Base-by-base conservation (phyloP, 192 early-diverging fungal species). In the Backusella tuberculispora region DNA sequence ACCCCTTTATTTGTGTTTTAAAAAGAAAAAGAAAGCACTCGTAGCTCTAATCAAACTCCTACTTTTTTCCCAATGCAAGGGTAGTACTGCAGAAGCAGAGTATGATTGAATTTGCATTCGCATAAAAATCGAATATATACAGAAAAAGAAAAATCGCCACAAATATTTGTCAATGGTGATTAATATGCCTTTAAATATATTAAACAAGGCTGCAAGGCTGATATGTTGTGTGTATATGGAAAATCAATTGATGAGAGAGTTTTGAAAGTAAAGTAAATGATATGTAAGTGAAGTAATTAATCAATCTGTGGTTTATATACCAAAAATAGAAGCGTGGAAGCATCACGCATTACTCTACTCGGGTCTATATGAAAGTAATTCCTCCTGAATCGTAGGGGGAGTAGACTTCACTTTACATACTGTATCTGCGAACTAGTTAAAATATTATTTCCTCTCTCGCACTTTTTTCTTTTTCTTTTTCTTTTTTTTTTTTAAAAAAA, bases 341-440 rank as follows among this genome's bases (percentile, higher is more conserved):
- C 53, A 60, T 60, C 21, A 60, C 53, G 53, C 53, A 24, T 60
- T 60, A 21, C 9, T 60, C 53, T 60, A 60, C 53, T 60, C 53
- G 53, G 53, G 53, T 60, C 53, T 60, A 24, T 60, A 60, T 60
- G 53, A 60, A 60, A 60, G 53, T 60, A 60, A 60, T 60, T 60
- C 53, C 53, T 60, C 53, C 53, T 60, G 53, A 60, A 60, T 60
- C n/a, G 8, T 60, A 60, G 24, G 53, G 53, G 53, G 53, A 26
- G 21, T 26, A 9, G 21, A 26, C 21, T 60, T 60, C 21, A 60
- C 53, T 60, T 24, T 60, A 60, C 53, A 60, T 60, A 19, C 21
- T 60, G 21, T 60, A 60, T 24, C 53, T 60, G 53, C 21, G 53
- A 60, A 60, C 53, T 60, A 60, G 53, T 60, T 10, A 60, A 60